Evolutionary conservation across 2,329 filamentous ascomycete species (phyloP).

Genomic region (Beauveria caledonica): DNA sequence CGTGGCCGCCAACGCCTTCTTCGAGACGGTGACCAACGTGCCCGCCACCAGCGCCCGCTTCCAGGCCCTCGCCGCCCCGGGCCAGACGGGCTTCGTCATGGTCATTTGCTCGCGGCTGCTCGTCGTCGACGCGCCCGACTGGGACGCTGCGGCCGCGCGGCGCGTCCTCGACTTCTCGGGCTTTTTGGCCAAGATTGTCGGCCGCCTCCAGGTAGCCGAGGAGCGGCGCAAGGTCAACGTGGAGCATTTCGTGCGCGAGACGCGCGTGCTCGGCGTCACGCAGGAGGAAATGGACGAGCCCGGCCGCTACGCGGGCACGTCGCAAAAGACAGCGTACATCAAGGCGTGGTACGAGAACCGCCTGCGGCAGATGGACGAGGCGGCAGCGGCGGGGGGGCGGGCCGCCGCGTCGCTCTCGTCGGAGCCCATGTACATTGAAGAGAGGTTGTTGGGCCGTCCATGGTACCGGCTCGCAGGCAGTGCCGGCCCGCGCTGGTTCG

Average conservation of each 20-base stretch:
- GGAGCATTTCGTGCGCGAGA: constrained; percentile 12
- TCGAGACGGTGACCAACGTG: constrained; percentile 23
- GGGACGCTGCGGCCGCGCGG: constrained; percentile 7
- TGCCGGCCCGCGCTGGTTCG: constrained; percentile 15
- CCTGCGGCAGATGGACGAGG: constrained; percentile 14
- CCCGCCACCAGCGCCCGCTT: constrained; percentile 19
- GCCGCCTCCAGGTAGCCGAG: constrained; percentile 12
- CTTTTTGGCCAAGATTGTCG: constrained; percentile 11
- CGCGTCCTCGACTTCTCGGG: constrained; percentile 8
- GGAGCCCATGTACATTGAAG: not conserved
- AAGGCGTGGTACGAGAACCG: constrained; percentile 24
- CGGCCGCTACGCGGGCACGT: constrained; percentile 16
- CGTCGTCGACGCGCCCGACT: constrained; percentile 9
- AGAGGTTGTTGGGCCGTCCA: not conserved
- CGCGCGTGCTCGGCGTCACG: constrained; percentile 11
- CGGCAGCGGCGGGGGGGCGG: not conserved
- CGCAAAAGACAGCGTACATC: constrained; percentile 21
- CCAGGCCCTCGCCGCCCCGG: constrained; percentile 18
- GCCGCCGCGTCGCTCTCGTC: not conserved
- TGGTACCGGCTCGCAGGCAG: not conserved
- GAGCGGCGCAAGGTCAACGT: constrained; percentile 12
- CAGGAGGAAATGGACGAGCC: constrained; percentile 16
- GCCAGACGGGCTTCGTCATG: constrained; percentile 21
- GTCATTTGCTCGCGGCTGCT: constrained; percentile 21
- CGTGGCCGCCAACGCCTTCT: constrained; percentile 25